Percentiles rank a stretch among this genome's conserved stretches.
Conservation (phyloP, 208 protist genomes). For the Novymonas esmeraldas region DNA sequence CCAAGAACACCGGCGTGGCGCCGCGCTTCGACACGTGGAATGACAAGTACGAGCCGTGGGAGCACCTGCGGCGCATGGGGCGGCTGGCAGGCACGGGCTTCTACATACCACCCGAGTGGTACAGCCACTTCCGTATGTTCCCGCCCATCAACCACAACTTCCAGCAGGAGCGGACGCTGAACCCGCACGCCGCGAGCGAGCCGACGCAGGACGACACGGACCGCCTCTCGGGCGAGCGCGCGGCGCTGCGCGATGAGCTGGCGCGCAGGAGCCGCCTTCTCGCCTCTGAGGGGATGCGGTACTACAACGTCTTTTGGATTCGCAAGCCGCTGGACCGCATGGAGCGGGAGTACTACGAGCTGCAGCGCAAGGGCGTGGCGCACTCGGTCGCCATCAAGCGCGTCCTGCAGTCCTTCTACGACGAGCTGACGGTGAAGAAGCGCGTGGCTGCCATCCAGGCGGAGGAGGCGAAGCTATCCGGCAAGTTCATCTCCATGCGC, state of each 20-base stretch:
- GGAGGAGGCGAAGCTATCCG: constrained; percentile 90
- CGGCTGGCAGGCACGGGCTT: constrained; percentile 88
- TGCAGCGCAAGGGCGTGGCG: constrained; percentile 67
- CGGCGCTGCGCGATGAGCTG: constrained; percentile 80
- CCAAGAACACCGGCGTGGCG: constrained; percentile 89
- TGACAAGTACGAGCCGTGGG: constrained; percentile 92
- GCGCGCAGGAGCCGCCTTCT: constrained; percentile 81
- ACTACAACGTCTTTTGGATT: constrained; percentile 94
- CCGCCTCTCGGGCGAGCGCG: constrained; percentile 60
- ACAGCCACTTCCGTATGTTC: constrained; percentile 94
- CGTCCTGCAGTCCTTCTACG: constrained; percentile 80
- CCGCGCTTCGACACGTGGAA: constrained; percentile 90
- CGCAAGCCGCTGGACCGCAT: constrained; percentile 92
- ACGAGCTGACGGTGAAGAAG: constrained; percentile 82
- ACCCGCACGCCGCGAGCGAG: constrained; percentile 79
- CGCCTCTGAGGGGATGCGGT: constrained; percentile 90
- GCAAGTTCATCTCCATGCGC: constrained; percentile 90
- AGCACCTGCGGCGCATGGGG: constrained; percentile 90
- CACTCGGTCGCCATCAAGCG: constrained; percentile 80
- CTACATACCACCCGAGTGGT: constrained; percentile 93
- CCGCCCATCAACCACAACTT: constrained; percentile 91
- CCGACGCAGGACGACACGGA: constrained; percentile 77
- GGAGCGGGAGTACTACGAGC: constrained; percentile 88
- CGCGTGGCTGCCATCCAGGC: constrained; percentile 86
- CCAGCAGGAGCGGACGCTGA: constrained; percentile 89